phyloP scores from a whole-genome alignment of 345 rosid species.

The Dovyalis caffra region DNA sequence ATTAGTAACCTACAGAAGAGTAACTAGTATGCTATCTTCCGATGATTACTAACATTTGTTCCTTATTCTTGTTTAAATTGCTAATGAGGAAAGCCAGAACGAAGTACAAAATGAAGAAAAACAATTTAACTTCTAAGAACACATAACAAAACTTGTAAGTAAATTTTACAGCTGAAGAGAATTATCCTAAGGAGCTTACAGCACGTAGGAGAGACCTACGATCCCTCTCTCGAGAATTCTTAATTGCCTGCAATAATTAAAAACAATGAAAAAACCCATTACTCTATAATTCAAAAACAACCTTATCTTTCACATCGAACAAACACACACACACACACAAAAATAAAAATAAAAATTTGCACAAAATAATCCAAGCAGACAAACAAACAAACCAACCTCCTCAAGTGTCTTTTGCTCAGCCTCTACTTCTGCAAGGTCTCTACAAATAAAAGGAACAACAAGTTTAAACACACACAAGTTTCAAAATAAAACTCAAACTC shows the following conservation, averaged over 20 bases:
- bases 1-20: neutral
- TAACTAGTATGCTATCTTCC: neutral
- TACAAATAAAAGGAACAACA: conserved; percentile 16
- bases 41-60: neutral
- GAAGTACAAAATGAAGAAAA: too few species aligned
- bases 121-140: neutral
- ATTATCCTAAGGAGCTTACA: conserved; percentile 43
- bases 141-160: neutral
- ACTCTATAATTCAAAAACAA: conserved; percentile 3
- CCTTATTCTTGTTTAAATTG: neutral
- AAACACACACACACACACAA: too few species aligned
- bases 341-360: too few species aligned
- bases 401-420: conserved; percentile 83
- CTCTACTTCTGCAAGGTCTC: conserved; percentile 73
- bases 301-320: neutral
- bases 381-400: conserved; percentile 43
- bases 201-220: conserved; percentile 74
- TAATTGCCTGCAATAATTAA: conserved; percentile 62
- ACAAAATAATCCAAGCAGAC: neutral
- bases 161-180: neutral
- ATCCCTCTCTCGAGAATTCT: conserved; percentile 92
- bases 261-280: neutral
- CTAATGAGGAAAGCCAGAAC: neutral
- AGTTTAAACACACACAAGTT: neutral
- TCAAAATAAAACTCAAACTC: neutral